Base-by-base conservation (phyloP, 768 basidiomycete species). In the Macrocybe gigantea region DNA sequence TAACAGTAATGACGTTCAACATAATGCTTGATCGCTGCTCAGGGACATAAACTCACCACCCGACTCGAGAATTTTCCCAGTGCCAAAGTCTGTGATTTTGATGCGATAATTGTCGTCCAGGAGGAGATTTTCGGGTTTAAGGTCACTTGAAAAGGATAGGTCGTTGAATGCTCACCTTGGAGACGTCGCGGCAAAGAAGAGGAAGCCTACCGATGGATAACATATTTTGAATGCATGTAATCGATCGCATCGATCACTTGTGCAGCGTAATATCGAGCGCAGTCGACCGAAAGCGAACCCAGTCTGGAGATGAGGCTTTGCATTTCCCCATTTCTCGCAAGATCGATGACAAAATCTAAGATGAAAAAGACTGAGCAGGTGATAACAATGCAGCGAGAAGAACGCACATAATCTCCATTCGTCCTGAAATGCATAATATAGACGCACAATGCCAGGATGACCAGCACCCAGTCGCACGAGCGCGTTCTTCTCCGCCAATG, bases 31-130 rank as follows among this genome's bases (percentile, higher is more conserved):
- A 61, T 64, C 11, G 64, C 63, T 39, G 47, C 12, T 61, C 56
- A 14, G 63, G 64, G 35, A 33, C 44, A 22, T 42, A 33, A 45
- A 66, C 80, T 58, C 47, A 83, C 83, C 65, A 44, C 69, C 72
- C 14, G 74, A 60, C 51, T 83, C 80, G 33, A 83, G 67, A 52
- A 88, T 70, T 66, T 88, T 88, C 13, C 92, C 92, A 4, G 92
- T 94, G 5, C 96, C 96, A 65, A 98, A 98, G 64, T 99, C 96
- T 11, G 93, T 90, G n/a, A 99, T 79, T 64, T 93, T 95, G 60
- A 96, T 81, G 46, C 92, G 82, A 67, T 85, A 88, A 11, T 83
- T 77, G 33, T 78, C 78, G 56, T 95, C 93, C n/a, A 99, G 74
- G 7, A 99, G 74, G 31, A 98, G 73, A 62, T 97, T 97, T 65